Conservation (phyloP, 2,329 filamentous ascomycete genomes). For the Mycosphaerella sp. region DNA sequence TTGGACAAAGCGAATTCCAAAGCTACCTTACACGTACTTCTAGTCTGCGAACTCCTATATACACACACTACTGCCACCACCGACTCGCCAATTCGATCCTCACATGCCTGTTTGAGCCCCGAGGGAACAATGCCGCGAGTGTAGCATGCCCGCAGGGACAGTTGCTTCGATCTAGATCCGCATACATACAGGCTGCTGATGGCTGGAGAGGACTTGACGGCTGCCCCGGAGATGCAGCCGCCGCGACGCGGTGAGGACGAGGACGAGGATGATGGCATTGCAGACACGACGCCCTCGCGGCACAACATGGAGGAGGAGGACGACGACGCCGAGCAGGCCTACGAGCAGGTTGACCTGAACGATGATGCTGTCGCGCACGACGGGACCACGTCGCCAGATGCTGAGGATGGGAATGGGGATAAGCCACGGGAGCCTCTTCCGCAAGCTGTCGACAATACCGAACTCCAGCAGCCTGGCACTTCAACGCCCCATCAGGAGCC, state of each 20-base stretch:
- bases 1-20: neutral
- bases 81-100: neutral
- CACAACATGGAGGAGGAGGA: slow-evolving; percentile 3
- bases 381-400: slow-evolving; percentile 7
- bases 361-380: slow-evolving; percentile 7
- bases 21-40: too few species aligned
- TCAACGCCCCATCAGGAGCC: slow-evolving; percentile 3
- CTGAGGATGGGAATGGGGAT: slow-evolving; percentile 13
- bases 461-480: neutral
- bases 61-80: neutral
- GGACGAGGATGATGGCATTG: slow-evolving; percentile 3
- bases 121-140: slow-evolving; percentile 4
- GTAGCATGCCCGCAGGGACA: slow-evolving; percentile 12
- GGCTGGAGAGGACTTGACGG: slow-evolving; percentile 29
- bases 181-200: slow-evolving; percentile 21
- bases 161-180: slow-evolving; percentile 4
- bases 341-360: slow-evolving; percentile 6
- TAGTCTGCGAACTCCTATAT: neutral
- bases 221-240: neutral
- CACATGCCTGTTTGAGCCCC: neutral
- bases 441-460: slow-evolving; percentile 14
- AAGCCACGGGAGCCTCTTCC: slow-evolving; percentile 5
- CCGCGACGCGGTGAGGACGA: slow-evolving; percentile 15
- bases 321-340: neutral
- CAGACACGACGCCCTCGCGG: neutral